These are phyloP conservation scores for Achaetomiella virescens DNA, from an alignment of 495 filamentous ascomycete species.

Conservation along the genomic window DNA sequence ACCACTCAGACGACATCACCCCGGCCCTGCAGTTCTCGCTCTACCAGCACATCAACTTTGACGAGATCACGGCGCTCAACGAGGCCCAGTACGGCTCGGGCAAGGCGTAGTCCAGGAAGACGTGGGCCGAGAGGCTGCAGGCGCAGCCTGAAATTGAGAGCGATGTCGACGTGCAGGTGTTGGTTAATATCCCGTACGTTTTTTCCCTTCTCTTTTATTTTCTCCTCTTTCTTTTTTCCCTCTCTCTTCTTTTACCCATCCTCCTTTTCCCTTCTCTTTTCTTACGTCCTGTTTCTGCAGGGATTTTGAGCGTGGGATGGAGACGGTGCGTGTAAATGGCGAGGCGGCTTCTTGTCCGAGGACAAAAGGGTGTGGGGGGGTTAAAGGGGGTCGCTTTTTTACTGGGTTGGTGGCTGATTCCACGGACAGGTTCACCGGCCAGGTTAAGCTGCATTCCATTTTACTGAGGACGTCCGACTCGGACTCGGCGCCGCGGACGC, in stretches of 20 bases:
- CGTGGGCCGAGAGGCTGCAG: conserved; percentile 74
- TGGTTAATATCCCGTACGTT: conserved; percentile 85
- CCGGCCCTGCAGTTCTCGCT: conserved; percentile 82
- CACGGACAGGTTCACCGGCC: conserved; percentile 80
- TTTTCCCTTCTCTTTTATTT: conserved; percentile 11
- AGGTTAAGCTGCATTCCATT: conserved; percentile 85
- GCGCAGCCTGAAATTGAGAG: conserved; percentile 69
- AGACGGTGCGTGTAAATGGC: too few relatives aligned
- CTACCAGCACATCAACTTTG: conserved; percentile 87
- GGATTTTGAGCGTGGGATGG: neutral
- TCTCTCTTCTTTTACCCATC: conserved; percentile 10
- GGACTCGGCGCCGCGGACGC: conserved; percentile 65
- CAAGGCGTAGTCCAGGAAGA: conserved; percentile 74
- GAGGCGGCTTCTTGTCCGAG: too few relatives aligned
- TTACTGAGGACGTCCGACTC: conserved; percentile 71
- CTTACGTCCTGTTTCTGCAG: neutral
- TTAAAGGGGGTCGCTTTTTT: too few relatives aligned
- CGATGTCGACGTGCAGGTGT: conserved; percentile 85
- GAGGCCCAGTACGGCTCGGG: conserved; percentile 65
- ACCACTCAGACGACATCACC: conserved; percentile 84
- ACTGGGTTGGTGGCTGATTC: too few relatives aligned
- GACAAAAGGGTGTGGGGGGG: neutral
- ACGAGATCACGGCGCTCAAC: conserved; percentile 77
- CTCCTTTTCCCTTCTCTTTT: neutral
- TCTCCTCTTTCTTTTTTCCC: neutral